Percentiles rank a stretch among this genome's conserved stretches.
phyloP scores from a whole-genome alignment of 768 basidiomycete species.

The Pluteus cervinus region DNA sequence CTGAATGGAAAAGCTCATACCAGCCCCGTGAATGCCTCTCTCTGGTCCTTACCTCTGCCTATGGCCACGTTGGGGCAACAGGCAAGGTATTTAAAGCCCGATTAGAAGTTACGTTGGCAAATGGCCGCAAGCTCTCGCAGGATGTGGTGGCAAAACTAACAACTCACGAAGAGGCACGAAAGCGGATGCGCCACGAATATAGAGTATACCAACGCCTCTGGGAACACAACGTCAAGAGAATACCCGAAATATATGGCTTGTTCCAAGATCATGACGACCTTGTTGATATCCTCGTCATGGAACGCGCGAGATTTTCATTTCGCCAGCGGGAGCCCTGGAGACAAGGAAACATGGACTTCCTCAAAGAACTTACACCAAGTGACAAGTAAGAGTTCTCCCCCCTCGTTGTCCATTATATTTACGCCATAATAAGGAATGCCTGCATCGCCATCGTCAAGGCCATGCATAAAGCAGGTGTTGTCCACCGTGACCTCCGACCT shows the following conservation, averaged over 20 bases:
- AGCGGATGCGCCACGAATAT: constrained; percentile 2
- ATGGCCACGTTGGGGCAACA: background rate
- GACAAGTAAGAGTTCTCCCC: no score
- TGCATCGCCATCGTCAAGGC: background rate
- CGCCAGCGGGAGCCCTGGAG: background rate
- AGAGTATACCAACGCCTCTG: background rate
- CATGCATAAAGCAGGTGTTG: constrained; percentile 2
- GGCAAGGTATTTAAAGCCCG: constrained; percentile 1
- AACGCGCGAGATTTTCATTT: background rate
- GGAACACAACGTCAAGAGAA: background rate
- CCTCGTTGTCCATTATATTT: no score
- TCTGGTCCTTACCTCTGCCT: no score
- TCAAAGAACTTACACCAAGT: no score
- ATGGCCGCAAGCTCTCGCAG: background rate
- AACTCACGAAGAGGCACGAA: background rate
- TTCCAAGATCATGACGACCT: background rate
- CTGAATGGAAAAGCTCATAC: no score
- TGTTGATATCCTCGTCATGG: background rate
- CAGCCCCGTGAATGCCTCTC: no score
- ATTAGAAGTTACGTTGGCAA: background rate
- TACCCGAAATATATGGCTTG: background rate
- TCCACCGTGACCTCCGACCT: background rate
- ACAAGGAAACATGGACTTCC: no score
- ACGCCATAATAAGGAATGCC: background rate
- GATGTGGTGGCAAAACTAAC: background rate